A percentile compares a stretch with the other conserved stretches of the same genome.
Evolutionary conservation across 805 yeast genomes (phyloP).

Genomic region (Debaryomyces hansenii): DNA sequence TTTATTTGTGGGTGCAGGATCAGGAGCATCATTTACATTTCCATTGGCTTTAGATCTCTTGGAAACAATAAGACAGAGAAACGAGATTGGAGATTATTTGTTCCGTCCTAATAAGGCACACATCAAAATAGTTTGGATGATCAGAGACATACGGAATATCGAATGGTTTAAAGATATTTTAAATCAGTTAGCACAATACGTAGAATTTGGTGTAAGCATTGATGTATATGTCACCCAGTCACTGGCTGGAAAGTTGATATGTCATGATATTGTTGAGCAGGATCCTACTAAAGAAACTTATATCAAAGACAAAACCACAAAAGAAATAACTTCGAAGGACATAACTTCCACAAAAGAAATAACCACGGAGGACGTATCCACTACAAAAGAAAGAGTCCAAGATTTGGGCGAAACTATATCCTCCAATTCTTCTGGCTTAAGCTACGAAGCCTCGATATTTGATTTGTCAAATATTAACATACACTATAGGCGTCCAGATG

Average conservation of each 20-base stretch:
- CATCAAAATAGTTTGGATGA: slow-evolving; percentile 35
- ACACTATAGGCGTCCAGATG: slow-evolving; percentile 17
- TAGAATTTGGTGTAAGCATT: slow-evolving; percentile 21
- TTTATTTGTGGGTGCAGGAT: slow-evolving; percentile 42
- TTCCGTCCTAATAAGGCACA: slow-evolving; percentile 27
- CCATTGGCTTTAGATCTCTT: slow-evolving; percentile 46
- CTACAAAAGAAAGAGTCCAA: not conserved
- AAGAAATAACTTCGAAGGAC: not conserved
- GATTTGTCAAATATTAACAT: slow-evolving; percentile 2
- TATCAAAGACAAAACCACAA: not conserved
- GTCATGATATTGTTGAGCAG: not conserved
- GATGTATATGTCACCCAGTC: slow-evolving; percentile 30
- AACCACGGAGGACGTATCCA: not conserved
- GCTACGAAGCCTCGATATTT: not conserved
- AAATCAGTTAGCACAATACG: slow-evolving; percentile 25
- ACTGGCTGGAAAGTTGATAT: not conserved
- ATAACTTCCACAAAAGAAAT: not conserved
- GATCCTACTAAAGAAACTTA: not conserved
- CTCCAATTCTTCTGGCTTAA: not conserved
- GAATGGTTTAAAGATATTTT: slow-evolving; percentile 39
- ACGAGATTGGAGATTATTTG: slow-evolving; percentile 28
- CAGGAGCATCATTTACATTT: slow-evolving; percentile 47
- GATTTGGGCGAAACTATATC: not conserved
- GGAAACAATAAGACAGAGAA: slow-evolving; percentile 23
- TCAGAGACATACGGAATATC: slow-evolving; percentile 22